Evolutionary conservation across 1,139 yeast species (phyloP).

Genomic region (Scheffersomyces segobiensis): DNA sequence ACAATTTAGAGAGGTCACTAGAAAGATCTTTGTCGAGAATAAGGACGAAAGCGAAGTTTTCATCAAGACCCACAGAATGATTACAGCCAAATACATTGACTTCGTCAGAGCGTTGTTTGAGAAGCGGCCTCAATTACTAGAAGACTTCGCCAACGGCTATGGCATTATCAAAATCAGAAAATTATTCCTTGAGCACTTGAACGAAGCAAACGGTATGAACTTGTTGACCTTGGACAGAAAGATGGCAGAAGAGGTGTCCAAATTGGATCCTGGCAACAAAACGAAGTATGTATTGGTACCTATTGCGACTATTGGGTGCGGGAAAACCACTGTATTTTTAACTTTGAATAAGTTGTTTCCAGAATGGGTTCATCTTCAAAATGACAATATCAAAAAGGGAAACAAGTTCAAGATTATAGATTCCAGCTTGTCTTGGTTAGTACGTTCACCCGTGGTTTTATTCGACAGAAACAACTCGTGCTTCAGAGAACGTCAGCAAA

Average conservation of each 20-base stretch:
- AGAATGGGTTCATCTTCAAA: conserved; percentile 78
- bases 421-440: conserved; percentile 35
- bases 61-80: conserved; percentile 43
- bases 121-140: conserved; percentile 42
- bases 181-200: conserved; percentile 49
- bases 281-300: conserved; percentile 69
- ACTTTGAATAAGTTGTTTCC: conserved; percentile 60
- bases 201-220: conserved; percentile 34
- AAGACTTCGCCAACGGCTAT: conserved; percentile 53
- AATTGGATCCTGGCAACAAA: neutral
- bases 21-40: conserved; percentile 45
- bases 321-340: conserved; percentile 81
- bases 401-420: conserved; percentile 54
- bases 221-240: conserved; percentile 19
- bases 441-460: conserved; percentile 52
- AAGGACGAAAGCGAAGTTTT: conserved; percentile 43
- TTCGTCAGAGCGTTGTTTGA: conserved; percentile 61
- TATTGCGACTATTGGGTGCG: conserved; percentile 91
- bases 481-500: conserved; percentile 63
- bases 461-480: conserved; percentile 86
- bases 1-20: conserved; percentile 86
- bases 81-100: conserved; percentile 61
- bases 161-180: conserved; percentile 76
- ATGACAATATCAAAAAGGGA: conserved; percentile 66
- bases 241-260: conserved; percentile 8